Evolutionary conservation across 805 yeast species (phyloP).

Genomic region (Wickerhamiella azyma): DNA sequence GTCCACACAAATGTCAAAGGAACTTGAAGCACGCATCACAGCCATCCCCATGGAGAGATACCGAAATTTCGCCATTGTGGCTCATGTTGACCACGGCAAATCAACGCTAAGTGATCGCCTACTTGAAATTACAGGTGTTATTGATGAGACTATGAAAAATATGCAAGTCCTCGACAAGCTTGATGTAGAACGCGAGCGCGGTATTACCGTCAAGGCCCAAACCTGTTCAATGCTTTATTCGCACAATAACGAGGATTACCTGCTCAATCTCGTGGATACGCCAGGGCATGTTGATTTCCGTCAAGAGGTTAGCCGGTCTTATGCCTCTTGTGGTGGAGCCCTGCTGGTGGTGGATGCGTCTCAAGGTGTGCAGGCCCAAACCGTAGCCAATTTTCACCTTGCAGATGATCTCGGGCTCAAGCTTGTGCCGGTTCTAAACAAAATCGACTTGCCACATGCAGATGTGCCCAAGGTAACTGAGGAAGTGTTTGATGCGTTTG

Average conservation of each 20-base stretch:
- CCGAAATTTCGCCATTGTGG: slow-evolving; percentile 86
- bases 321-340: slow-evolving; percentile 95
- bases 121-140: slow-evolving; percentile 79
- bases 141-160: slow-evolving; percentile 51
- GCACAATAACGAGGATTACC: slow-evolving; percentile 54
- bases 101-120: slow-evolving; percentile 79
- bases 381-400: slow-evolving; percentile 89
- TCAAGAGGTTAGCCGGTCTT: slow-evolving; percentile 83
- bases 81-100: slow-evolving; percentile 79
- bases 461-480: slow-evolving; percentile 67
- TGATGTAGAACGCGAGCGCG: slow-evolving; percentile 92
- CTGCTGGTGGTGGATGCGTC: slow-evolving; percentile 81
- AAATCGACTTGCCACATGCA: slow-evolving; percentile 80
- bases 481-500: slow-evolving; percentile 77
- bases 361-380: slow-evolving; percentile 95
- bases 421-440: slow-evolving; percentile 79
- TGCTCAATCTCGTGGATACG: slow-evolving; percentile 84
- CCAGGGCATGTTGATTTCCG: slow-evolving; percentile 98
- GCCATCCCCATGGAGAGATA: slow-evolving; percentile 70
- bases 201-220: slow-evolving; percentile 94
- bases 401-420: slow-evolving; percentile 77
- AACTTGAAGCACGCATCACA: slow-evolving; percentile 39
- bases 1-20: slow-evolving; percentile 7
- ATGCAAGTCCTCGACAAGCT: slow-evolving; percentile 80
- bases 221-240: slow-evolving; percentile 87